Base-by-base conservation (phyloP, 2,329 filamentous ascomycete species). In the Verticillium longisporum region DNA sequence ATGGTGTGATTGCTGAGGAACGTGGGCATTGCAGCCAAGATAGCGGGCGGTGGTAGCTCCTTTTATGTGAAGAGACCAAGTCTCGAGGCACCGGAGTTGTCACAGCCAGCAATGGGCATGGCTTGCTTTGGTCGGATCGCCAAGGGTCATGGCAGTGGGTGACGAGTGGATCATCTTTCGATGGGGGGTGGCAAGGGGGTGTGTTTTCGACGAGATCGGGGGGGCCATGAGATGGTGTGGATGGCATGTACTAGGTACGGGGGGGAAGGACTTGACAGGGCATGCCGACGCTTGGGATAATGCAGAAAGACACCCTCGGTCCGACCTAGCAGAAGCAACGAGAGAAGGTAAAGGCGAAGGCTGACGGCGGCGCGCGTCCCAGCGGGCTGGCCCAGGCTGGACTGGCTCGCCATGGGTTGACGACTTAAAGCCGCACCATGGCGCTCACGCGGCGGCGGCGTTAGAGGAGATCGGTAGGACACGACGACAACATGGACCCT, bases 1-100 rank as follows among this genome's bases (percentile, higher is more conserved):
- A 58, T 58, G 56, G 56, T 58, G 56, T 50, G 56, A 58, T 50
- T 26, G 18, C 37, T 31, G 32, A 58, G 26, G 56, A 58, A 31
- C 37, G 56, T 33, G 37, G 56, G 37, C 56, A 41, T 32, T 45
- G 41, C 36, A 41, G 45, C 37, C 37, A 58, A 14, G 37, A 33
- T 37, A 26, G 14, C 26, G 56, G 37, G 37, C 33, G 38, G 21
- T 10, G 45, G 45, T 18, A 18, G 45, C 15, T 13, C 18, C 45
- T 53, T 53, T 53, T 53, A 53, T 53, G 45, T 53, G 26, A 58
- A 14, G 36, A n/a, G 32, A 21, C 14, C 33, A 57, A 41, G 15
- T 21, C 45, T 53, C 18, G 18, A 53, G 56, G 36, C 36, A 41
- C 37, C 26, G 38, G 56, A 26, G 37, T 45, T 38, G 11, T 57